Base-by-base conservation (phyloP, 306 rosid genomes). In the Hylodesmum podocarpum region DNA sequence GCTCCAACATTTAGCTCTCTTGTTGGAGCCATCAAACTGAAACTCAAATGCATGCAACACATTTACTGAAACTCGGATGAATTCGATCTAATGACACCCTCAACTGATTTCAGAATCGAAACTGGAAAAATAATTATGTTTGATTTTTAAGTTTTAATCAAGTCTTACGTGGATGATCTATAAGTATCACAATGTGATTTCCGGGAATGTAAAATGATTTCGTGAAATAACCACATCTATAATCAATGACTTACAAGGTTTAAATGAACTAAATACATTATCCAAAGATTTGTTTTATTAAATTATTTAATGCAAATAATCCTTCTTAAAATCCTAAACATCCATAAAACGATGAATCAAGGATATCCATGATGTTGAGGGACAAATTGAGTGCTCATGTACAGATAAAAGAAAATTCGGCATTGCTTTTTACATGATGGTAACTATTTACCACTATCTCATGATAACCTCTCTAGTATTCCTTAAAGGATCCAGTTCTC, bases 361-460 rank as follows among this genome's bases (percentile, higher is more conserved):
- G 31, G 47, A 8, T 19, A 40, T 71, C 29, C 37, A 28, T 63
- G 25, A 19, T 29, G 47, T n/a, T 19, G 25, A 13, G 18, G 65
- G 36, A 33, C 74, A 83, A 58, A 50, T 29, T 73, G 67, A 61
- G 66, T 64, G 85, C 43, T 75, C 44, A 61, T 80, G 12, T 5
- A n/a, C 55, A 8, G 15, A 34, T 43, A 46, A 15, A 69, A 25
- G 24, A 64, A 58, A 43, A 27, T 14, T 1, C 3, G 43, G 59
- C 27, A 68, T 66, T 66, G 33, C 43, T 81, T 77, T 68, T 77
- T 84, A 81, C 88, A 80, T 10, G 65, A 61, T 43, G 76, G 24
- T 24, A 51, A 72, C 15, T 61, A 57, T 72, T 59, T 68, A 68
- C 67, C 59, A 71, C 54, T 31, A 63, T 41, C 40, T 21, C 66